Evolutionary conservation across 2,329 filamentous ascomycete genomes (phyloP).

Genomic region (Aspergillus aculeatinus): DNA sequence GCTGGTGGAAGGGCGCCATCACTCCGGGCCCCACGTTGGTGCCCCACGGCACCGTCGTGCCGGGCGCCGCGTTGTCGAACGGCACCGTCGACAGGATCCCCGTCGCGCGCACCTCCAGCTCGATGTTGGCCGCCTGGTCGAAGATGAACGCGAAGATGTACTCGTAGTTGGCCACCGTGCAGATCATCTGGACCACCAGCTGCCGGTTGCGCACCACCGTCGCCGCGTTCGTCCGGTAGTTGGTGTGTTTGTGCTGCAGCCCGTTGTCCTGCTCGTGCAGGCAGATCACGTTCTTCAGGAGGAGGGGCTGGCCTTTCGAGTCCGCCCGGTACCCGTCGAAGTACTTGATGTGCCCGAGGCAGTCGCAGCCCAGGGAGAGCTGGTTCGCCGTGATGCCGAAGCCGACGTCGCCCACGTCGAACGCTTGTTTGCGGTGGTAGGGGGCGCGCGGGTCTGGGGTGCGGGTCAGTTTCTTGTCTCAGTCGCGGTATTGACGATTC

Average conservation of each 20-base stretch:
- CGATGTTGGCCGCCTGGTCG: slow-evolving; percentile 67
- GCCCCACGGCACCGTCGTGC: slow-evolving; percentile 64
- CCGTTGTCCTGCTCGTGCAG: slow-evolving; percentile 71
- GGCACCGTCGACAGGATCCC: slow-evolving; percentile 67
- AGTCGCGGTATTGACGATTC: too few relatives aligned
- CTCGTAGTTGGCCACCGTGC: slow-evolving; percentile 71
- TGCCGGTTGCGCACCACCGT: slow-evolving; percentile 65
- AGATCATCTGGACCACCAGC: slow-evolving; percentile 67
- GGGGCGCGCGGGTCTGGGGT: slow-evolving; percentile 62
- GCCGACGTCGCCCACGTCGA: slow-evolving; percentile 68
- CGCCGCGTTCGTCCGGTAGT: slow-evolving; percentile 65
- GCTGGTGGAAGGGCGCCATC: slow-evolving; percentile 70
- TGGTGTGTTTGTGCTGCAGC: slow-evolving; percentile 71
- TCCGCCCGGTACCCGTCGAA: slow-evolving; percentile 60
- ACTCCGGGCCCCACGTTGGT: slow-evolving; percentile 70
- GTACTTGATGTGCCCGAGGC: slow-evolving; percentile 69
- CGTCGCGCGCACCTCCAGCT: slow-evolving; percentile 68
- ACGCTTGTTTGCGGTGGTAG: slow-evolving; percentile 69
- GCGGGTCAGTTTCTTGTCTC: background rate
- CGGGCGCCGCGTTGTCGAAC: slow-evolving; percentile 58
- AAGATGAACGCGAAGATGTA: slow-evolving; percentile 72
- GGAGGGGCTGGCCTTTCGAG: slow-evolving; percentile 57
- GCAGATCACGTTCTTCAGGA: slow-evolving; percentile 66
- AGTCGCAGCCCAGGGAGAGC: slow-evolving; percentile 69
- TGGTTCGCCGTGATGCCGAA: slow-evolving; percentile 69